phyloP scores from a whole-genome alignment of 1,284 basidiomycete genomes.

The Boletus sp. region DNA sequence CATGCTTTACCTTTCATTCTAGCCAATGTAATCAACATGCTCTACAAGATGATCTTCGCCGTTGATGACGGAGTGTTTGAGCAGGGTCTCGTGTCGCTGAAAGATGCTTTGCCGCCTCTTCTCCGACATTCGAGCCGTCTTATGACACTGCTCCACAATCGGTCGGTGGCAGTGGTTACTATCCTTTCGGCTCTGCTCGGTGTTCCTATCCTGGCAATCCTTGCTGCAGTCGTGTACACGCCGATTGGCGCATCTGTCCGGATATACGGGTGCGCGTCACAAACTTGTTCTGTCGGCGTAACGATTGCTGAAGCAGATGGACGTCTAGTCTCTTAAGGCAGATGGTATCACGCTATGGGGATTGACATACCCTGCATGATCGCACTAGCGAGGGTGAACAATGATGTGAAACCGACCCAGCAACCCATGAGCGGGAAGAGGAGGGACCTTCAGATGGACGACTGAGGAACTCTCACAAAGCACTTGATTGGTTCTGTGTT shows the following conservation, averaged over 20 bases:
- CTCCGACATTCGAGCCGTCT: slow-evolving; percentile 27
- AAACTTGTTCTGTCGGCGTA: no score
- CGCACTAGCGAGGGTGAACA: not conserved
- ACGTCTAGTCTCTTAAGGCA: slow-evolving; percentile 14
- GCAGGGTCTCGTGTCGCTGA: slow-evolving; percentile 26
- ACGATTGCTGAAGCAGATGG: slow-evolving; percentile 11
- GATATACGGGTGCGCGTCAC: slow-evolving; percentile 21
- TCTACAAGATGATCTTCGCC: slow-evolving; percentile 33
- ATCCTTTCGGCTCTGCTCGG: slow-evolving; percentile 24
- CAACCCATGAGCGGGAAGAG: not conserved
- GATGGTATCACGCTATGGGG: not conserved
- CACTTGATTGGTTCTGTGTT: no score
- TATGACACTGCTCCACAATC: slow-evolving; percentile 4
- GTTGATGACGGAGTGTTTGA: slow-evolving; percentile 28
- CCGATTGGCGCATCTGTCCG: slow-evolving; percentile 22
- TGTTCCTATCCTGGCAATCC: slow-evolving; percentile 20
- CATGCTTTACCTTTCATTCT: not conserved
- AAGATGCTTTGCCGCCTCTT: slow-evolving; percentile 22
- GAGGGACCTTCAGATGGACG: not conserved
- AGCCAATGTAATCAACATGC: slow-evolving; percentile 27
- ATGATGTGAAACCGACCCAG: not conserved
- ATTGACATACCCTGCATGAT: slow-evolving; percentile 7
- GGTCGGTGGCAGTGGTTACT: slow-evolving; percentile 6
- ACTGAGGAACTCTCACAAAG: not conserved
- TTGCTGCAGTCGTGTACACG: slow-evolving; percentile 6